Evolutionary conservation across 176 grass and related monocot species (phyloP).

Genomic region (Carex cristatella): DNA sequence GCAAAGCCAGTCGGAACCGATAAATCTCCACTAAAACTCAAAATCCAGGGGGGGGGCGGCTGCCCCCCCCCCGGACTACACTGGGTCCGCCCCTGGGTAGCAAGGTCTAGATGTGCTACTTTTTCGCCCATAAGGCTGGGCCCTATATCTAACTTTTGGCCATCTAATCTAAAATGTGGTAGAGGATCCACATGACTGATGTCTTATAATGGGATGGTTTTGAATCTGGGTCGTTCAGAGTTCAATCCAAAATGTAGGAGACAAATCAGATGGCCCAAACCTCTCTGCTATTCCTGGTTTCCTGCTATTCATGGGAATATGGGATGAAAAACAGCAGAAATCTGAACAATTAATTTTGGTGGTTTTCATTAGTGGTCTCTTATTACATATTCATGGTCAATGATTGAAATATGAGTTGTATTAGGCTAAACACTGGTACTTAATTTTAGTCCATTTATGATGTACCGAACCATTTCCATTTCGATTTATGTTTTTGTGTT

Average conservation of each 20-base stretch:
- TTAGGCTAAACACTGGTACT: not conserved
- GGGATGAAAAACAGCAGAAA: not conserved
- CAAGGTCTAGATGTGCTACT: not conserved
- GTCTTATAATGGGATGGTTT: not conserved
- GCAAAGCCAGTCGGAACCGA: too few relatives aligned
- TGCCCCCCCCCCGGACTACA: too few relatives aligned
- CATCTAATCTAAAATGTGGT: not conserved
- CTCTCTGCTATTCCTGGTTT: not conserved
- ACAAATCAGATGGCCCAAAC: not conserved
- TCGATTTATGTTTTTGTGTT: not conserved
- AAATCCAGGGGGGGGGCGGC: too few relatives aligned
- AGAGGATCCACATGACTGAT: not conserved
- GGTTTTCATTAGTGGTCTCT: not conserved
- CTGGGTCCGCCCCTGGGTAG: too few relatives aligned
- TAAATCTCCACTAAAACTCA: too few relatives aligned
- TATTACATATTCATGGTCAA: not conserved
- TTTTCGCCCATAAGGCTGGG: not conserved
- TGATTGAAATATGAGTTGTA: not conserved
- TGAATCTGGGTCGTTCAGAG: not conserved
- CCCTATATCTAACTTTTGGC: not conserved
- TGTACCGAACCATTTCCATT: not conserved
- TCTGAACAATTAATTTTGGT: not conserved
- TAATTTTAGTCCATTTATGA: not conserved
- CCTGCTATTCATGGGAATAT: not conserved
- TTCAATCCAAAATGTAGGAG: not conserved